These are phyloP conservation scores for Fusarium sarcochroum DNA, from an alignment of 2,329 filamentous ascomycete genomes.

Conservation along the genomic window DNA sequence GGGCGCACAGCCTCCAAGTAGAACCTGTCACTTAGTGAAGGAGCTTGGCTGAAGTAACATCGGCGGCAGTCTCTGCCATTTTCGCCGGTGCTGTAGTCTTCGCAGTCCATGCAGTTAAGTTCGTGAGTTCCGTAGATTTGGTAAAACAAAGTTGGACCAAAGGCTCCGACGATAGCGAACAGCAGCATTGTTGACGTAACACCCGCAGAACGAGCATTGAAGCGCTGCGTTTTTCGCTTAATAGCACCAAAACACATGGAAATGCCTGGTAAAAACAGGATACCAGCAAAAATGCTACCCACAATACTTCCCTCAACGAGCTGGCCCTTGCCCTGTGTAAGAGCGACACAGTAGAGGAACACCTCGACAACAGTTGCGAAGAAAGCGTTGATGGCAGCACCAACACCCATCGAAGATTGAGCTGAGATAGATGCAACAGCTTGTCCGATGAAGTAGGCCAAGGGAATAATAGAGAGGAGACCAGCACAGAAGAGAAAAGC, in stretches of 20 bases:
- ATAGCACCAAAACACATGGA: conserved; percentile 99
- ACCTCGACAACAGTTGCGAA: conserved; percentile 98
- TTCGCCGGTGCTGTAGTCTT: conserved; percentile 60
- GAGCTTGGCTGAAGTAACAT: conserved; percentile 93
- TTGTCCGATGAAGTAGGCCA: conserved; percentile 99
- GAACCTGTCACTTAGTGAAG: conserved; percentile 87
- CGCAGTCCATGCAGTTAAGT: conserved; percentile 82
- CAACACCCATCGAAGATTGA: conserved; percentile 97
- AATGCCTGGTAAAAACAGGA: conserved; percentile 91
- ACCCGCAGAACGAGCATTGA: conserved; percentile 95
- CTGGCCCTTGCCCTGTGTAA: conserved; percentile 91
- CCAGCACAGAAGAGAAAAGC: conserved; percentile 89
- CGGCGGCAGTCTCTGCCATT: conserved; percentile 83
- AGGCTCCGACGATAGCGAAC: conserved; percentile 95
- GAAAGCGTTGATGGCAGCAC: conserved; percentile 97
- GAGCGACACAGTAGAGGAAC: conserved; percentile 94
- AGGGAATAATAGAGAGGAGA: conserved; percentile 91
- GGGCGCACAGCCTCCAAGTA: conserved; percentile 92
- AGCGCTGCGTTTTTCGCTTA: conserved; percentile 97
- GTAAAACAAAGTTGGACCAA: conserved; percentile 96
- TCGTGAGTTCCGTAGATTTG: conserved; percentile 99
- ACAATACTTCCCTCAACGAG: conserved; percentile 97
- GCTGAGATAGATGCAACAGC: conserved; percentile 98
- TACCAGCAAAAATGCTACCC: conserved; percentile 96
- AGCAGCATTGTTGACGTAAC: conserved; percentile 98